A percentile compares a stretch with the other conserved stretches of the same genome.
These are phyloP conservation scores for Evansstolkia leycettana DNA, from an alignment of 495 filamentous ascomycete genomes.

Conservation along the genomic window DNA sequence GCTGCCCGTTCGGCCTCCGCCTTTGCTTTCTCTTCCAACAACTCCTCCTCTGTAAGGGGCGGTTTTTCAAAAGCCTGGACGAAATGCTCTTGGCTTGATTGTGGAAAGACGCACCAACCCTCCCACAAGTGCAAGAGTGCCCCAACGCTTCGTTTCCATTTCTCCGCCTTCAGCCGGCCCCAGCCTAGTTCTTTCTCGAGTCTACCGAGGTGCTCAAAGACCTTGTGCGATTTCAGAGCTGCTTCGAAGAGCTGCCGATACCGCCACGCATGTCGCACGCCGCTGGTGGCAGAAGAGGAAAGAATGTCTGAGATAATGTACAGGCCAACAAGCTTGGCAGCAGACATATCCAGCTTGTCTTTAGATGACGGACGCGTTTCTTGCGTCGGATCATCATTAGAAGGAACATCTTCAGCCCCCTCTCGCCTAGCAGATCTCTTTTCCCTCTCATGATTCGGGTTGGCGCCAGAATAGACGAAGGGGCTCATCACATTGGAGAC, in stretches of 20 bases:
- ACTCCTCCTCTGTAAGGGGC: conserved; percentile 42
- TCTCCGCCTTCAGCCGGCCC: conserved; percentile 76
- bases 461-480: conserved; percentile 48
- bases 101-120: conserved; percentile 76
- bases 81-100: conserved; percentile 62
- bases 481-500: conserved; percentile 68
- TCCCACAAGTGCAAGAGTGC: conserved; percentile 72
- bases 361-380: conserved; percentile 15
- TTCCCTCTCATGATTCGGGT: conserved; percentile 38
- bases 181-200: conserved; percentile 66
- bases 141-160: conserved; percentile 77
- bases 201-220: conserved; percentile 72
- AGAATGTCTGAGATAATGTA: conserved; percentile 85
- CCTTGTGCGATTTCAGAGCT: conserved; percentile 51
- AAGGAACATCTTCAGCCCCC: conserved; percentile 20
- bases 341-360: conserved; percentile 49
- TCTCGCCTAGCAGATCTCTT: conserved; percentile 20
- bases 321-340: conserved; percentile 68
- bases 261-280: conserved; percentile 80
- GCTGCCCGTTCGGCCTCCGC: conserved; percentile 27
- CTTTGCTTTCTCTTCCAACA: conserved; percentile 38
- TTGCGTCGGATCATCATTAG: conserved; percentile 15
- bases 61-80: conserved; percentile 61
- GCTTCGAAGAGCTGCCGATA: conserved; percentile 80
- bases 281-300: conserved; percentile 68